phyloP scores from a whole-genome alignment of 345 rosid genomes.

The Eucalyptus tenuipes region DNA sequence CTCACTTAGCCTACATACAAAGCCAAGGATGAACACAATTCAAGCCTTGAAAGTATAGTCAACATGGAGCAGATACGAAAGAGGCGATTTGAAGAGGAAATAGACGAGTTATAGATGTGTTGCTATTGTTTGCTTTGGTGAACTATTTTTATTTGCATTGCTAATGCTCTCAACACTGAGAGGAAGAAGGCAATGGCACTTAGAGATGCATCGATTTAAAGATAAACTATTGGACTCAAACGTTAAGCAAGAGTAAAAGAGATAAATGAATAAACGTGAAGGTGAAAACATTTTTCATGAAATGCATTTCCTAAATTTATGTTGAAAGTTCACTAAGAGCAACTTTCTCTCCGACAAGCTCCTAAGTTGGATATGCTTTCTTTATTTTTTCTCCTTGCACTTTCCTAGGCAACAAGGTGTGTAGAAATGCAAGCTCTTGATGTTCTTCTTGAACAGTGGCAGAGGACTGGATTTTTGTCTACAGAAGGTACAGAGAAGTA shows the following conservation, averaged over 20 bases:
- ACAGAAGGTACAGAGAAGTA: not conserved
- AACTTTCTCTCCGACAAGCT: not conserved
- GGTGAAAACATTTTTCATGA: not conserved
- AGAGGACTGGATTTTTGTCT: not conserved
- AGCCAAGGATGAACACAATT: no score
- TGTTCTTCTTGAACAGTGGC: not conserved
- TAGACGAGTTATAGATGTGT: not conserved
- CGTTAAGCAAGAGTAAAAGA: not conserved
- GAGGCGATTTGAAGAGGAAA: no score
- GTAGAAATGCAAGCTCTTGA: not conserved
- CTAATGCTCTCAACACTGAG: not conserved
- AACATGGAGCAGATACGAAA: no score
- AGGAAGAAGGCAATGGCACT: not conserved
- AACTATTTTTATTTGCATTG: no score
- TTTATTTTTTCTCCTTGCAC: not conserved
- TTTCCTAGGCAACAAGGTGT: not conserved
- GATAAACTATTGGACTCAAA: not conserved
- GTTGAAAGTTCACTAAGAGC: not conserved
- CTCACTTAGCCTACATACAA: no score
- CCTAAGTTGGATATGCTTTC: not conserved
- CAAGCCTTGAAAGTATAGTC: no score
- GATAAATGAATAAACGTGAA: not conserved
- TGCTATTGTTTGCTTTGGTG: no score
- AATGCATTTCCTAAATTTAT: not conserved
- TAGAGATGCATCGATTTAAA: not conserved